These are phyloP conservation scores for Mortierella sp. DNA, from an alignment of 371 early-diverging fungal genomes.

Conservation along the genomic window DNA sequence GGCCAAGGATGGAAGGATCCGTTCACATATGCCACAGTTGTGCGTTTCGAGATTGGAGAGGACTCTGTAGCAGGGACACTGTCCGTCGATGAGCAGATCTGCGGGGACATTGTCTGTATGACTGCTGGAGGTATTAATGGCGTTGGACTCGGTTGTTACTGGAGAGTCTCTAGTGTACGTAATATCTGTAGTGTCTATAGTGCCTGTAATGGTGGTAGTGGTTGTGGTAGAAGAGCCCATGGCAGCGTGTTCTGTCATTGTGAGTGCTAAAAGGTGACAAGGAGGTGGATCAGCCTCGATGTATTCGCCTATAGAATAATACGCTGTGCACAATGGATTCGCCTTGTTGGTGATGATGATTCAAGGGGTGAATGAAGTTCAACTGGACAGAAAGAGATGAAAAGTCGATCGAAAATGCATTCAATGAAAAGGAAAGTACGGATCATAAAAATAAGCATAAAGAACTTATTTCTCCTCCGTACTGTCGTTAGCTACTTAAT, in stretches of 20 bases:
- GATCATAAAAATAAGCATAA: neutral
- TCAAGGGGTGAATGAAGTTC: neutral
- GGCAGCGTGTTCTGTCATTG: neutral
- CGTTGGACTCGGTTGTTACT: neutral
- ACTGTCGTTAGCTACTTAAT: too few species aligned
- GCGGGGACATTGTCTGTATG: neutral
- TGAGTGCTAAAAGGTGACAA: too few species aligned
- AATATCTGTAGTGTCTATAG: too few species aligned
- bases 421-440: neutral
- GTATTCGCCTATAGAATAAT: too few species aligned
- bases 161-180: too few species aligned
- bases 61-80: constrained; percentile 42
- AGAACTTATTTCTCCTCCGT: too few species aligned
- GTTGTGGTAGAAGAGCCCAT: neutral
- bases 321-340: too few species aligned
- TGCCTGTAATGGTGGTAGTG: neutral
- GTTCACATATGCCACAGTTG: constrained; percentile 66
- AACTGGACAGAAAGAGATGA: neutral
- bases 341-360: neutral
- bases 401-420: neutral
- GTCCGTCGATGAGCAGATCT: constrained; percentile 9
- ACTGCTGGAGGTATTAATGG: neutral
- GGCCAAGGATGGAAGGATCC: constrained; percentile 63
- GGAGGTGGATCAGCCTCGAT: too few species aligned
- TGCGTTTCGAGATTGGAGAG: constrained; percentile 1